Evolutionary conservation across 1,284 basidiomycete species (phyloP), one percentile per base, ranked within the genome.

Genomic region (Tetrapyrgos nigripes): DNA sequence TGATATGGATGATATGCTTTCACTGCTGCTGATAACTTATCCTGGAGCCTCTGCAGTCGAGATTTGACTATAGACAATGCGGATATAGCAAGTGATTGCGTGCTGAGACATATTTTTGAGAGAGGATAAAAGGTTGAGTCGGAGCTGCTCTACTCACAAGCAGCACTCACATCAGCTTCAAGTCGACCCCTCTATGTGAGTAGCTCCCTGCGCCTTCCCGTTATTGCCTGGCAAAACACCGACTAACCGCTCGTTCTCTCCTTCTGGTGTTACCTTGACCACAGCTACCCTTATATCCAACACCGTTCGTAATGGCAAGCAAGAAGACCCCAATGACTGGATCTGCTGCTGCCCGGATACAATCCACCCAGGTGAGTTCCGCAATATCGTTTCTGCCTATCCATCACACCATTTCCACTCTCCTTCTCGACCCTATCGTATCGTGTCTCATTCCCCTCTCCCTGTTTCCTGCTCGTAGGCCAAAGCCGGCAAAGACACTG

Each of bases 331-430:
- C 55, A 14, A 55, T 50, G 28, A 61, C 59, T 27, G 37, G 37
- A 8, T 17, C 59, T 28, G 48, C 51, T 21, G 55, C 55, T 37
- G 35, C 59, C 43, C 52, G 55, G 21, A 33, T 61, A 47, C 59
- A 61, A 49, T 58, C 59, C 9, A 55, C 59, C 13, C 59, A 61
- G 52, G 59, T 58, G 29, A 47, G 51, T 50, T 9, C 19, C 14
- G 3, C n/a, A 13, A 37, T 9, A 3, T 24, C 11, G 21, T 26
- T n/a, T 13, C 13, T 17, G n/a, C n/a, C n/a, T n/a, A n/a, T n/a
- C n/a, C 51, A 4, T 45, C 44, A 19, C 8, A 10, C 44, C 9
- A 8, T 45, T 8, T 9, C 44, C 44, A 10, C 9, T 17, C 28
- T 23, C 53, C 45, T 10, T 35, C 33, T 13, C 11, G 51, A 26